A percentile compares a stretch with the other conserved stretches of the same genome.
Conservation (phyloP, 495 filamentous ascomycete species). For the Cercophora samala region DNA sequence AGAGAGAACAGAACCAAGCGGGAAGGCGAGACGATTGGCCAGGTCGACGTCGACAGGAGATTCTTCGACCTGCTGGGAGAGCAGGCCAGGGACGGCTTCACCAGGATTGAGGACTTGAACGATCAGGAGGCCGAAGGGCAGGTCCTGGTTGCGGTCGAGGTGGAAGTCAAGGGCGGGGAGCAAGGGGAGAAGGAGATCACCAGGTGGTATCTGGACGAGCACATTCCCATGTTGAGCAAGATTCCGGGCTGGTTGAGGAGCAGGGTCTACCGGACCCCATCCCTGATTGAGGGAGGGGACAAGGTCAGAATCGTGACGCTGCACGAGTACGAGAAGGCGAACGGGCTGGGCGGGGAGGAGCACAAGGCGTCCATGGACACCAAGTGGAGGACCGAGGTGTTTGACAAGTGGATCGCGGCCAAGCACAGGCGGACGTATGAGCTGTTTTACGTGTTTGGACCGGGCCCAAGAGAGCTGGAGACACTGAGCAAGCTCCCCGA, state of each 20-base stretch:
- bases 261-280: conserved; percentile 56
- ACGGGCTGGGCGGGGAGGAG: conserved; percentile 61
- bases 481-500: conserved; percentile 41
- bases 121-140: conserved; percentile 59
- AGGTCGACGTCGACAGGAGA: conserved; percentile 66
- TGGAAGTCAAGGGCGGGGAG: conserved; percentile 52
- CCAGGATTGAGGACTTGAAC: conserved; percentile 55
- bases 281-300: conserved; percentile 43
- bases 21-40: conserved; percentile 70
- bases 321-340: conserved; percentile 65
- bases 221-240: conserved; percentile 65
- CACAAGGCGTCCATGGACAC: conserved; percentile 60
- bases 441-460: conserved; percentile 75
- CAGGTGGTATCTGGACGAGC: conserved; percentile 70
- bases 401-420: conserved; percentile 52
- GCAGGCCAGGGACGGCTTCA: conserved; percentile 51
- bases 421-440: conserved; percentile 59
- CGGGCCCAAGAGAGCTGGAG: conserved; percentile 63
- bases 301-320: conserved; percentile 56
- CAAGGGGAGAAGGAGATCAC: conserved; percentile 53
- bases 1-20: conserved; percentile 66
- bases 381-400: conserved; percentile 54
- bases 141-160: conserved; percentile 58
- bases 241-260: conserved; percentile 74
- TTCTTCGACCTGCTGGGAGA: conserved; percentile 63